Percentiles rank a stretch among this genome's conserved stretches.
Conservation (phyloP, 352 stramenopile genomes). For the Plasmopara halstedii region DNA sequence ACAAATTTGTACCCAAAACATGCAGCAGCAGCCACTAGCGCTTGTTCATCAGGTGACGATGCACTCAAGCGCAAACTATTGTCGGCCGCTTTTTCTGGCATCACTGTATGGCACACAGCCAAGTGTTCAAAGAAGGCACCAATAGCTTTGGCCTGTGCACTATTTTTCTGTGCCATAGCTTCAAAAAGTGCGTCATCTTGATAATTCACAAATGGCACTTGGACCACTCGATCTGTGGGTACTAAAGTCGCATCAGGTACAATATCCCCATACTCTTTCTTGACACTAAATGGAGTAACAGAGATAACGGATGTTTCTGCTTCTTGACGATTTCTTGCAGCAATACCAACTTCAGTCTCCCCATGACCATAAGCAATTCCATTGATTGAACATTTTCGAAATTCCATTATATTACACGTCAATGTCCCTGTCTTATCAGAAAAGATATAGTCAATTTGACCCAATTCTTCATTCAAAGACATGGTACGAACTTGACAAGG, state of each 20-base stretch:
- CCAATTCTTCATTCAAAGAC: constrained; percentile 90
- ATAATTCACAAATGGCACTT: constrained; percentile 83
- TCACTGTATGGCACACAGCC: constrained; percentile 94
- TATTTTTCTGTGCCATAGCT: constrained; percentile 30
- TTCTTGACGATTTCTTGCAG: constrained; percentile 51
- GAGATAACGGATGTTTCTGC: constrained; percentile 26
- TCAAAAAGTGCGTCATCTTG: constrained; percentile 78
- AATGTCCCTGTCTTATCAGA: constrained; percentile 94
- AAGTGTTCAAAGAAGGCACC: constrained; percentile 81
- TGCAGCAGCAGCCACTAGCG: constrained; percentile 70
- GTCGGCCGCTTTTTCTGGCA: constrained; percentile 92
- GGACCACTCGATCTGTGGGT: constrained; percentile 42
- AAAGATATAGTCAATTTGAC: constrained; percentile 92
- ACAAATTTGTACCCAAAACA: constrained; percentile 84
- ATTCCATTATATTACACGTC: constrained; percentile 96
- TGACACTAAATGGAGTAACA: constrained; percentile 13
- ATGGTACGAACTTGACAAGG: constrained; percentile 88
- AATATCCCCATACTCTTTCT: constrained; percentile 28
- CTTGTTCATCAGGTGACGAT: constrained; percentile 88
- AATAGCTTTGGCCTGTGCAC: constrained; percentile 43
- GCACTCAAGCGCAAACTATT: constrained; percentile 81
- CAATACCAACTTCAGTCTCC: constrained; percentile 79
- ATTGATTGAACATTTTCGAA: constrained; percentile 94
- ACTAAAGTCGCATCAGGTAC: constrained; percentile 17
- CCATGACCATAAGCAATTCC: constrained; percentile 88